phyloP scores from a whole-genome alignment of 2,329 filamentous ascomycete genomes.

The Saccharata proteae region DNA sequence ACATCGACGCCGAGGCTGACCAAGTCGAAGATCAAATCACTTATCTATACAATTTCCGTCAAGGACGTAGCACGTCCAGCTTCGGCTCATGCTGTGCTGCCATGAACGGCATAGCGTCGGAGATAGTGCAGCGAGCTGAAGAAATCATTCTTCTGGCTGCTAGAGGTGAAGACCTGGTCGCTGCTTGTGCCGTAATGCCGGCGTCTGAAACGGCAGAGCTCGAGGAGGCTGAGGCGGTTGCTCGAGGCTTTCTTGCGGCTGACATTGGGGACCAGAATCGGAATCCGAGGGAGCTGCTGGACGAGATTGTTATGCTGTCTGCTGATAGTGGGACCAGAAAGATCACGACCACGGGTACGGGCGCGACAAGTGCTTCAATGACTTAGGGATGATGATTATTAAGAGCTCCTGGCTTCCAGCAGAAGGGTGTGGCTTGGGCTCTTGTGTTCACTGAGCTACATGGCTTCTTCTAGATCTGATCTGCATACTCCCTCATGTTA shows the following conservation, averaged over 20 bases:
- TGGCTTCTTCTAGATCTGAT: too few species aligned
- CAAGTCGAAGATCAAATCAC: constrained; percentile 51
- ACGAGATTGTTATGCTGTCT: constrained; percentile 21
- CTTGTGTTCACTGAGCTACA: too few species aligned
- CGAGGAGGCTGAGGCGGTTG: constrained; percentile 45
- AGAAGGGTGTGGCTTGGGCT: too few species aligned
- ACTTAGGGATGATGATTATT: too few species aligned
- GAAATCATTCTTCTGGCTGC: constrained; percentile 56
- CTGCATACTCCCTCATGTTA: too few species aligned
- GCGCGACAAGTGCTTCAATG: too few species aligned
- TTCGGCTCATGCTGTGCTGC: constrained; percentile 78
- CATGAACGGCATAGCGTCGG: constrained; percentile 66
- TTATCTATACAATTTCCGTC: constrained; percentile 57
- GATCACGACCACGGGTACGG: not conserved
- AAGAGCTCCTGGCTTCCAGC: too few species aligned
- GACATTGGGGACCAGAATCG: constrained; percentile 18
- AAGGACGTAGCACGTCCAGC: constrained; percentile 63
- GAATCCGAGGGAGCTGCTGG: constrained; percentile 24
- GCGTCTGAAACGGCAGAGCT: constrained; percentile 52
- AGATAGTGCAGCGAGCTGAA: constrained; percentile 64
- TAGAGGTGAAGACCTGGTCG: constrained; percentile 63
- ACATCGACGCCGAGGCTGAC: constrained; percentile 40
- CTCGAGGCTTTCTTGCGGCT: constrained; percentile 29
- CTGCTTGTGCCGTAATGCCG: constrained; percentile 57
- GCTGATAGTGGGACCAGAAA: too few species aligned